phyloP scores from a whole-genome alignment of 306 rosid genomes.

The Astragalus membranaceus region DNA sequence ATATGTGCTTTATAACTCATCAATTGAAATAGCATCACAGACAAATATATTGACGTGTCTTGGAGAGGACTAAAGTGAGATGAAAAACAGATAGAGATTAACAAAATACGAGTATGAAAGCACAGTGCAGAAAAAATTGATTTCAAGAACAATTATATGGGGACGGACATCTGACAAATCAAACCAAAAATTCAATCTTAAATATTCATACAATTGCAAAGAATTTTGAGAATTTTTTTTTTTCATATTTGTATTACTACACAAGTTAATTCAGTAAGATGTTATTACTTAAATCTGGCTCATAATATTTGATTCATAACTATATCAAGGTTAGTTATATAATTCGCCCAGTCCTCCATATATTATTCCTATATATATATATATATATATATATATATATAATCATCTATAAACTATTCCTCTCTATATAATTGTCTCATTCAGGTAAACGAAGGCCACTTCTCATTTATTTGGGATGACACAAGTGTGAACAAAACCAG shows the following conservation, averaged over 20 bases:
- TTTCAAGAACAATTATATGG: neutral
- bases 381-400: too few relatives aligned
- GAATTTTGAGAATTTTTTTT: neutral
- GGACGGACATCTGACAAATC: neutral
- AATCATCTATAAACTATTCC: neutral
- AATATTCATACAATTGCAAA: neutral
- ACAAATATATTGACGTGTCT: neutral
- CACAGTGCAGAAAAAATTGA: neutral
- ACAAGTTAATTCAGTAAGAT: neutral
- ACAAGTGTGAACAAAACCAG: neutral
- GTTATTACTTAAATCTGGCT: neutral
- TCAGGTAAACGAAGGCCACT: neutral
- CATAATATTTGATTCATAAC: neutral
- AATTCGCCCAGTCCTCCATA: neutral
- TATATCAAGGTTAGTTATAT: slow-evolving; percentile 7
- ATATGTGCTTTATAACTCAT: neutral
- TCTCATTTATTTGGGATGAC: slow-evolving; percentile 3
- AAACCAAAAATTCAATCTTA: neutral
- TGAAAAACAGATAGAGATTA: neutral
- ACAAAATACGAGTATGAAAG: neutral
- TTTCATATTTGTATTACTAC: neutral
- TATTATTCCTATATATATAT: too few relatives aligned
- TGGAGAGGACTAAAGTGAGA: neutral
- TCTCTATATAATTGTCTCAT: neutral
- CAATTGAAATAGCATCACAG: neutral